A percentile compares a stretch with the other conserved stretches of the same genome.
These are phyloP conservation scores for Morella rubra DNA, from an alignment of 306 rosid genomes.

Conservation along the genomic window DNA sequence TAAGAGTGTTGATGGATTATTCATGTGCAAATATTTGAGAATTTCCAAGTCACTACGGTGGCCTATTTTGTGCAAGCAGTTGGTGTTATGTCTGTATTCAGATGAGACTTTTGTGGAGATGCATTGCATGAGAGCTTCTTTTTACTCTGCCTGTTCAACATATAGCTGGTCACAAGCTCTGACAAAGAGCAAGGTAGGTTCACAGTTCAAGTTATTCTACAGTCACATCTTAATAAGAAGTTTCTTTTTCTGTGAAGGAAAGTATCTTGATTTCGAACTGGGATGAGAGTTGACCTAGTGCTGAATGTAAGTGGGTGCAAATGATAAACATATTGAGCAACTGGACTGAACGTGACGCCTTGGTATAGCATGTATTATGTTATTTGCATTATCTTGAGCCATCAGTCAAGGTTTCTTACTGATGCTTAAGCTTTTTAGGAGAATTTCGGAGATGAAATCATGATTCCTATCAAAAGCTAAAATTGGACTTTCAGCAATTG, in stretches of 20 bases:
- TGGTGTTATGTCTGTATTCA: not conserved
- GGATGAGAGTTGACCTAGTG: constrained; percentile 3
- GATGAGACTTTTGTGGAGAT: not conserved
- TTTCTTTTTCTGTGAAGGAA: not conserved
- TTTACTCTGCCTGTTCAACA: not conserved
- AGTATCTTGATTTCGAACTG: constrained; percentile 7
- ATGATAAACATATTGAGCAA: not conserved
- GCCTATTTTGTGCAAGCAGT: not conserved
- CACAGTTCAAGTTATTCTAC: not conserved
- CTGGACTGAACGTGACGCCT: no score
- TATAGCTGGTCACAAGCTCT: not conserved
- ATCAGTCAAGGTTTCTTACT: not conserved
- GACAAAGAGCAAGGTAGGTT: not conserved
- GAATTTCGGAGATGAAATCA: not conserved
- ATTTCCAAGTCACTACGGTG: not conserved
- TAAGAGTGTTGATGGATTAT: not conserved
- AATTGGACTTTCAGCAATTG: not conserved
- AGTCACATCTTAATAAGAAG: not conserved
- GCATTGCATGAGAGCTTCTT: not conserved
- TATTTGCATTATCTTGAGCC: not conserved
- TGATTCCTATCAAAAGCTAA: not conserved
- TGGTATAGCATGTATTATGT: no score
- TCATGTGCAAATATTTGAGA: not conserved
- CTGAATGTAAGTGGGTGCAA: not conserved
- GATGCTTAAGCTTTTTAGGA: no score